Conservation (phyloP, 75 land plant genomes). For the Adiantum capillusveneris region DNA sequence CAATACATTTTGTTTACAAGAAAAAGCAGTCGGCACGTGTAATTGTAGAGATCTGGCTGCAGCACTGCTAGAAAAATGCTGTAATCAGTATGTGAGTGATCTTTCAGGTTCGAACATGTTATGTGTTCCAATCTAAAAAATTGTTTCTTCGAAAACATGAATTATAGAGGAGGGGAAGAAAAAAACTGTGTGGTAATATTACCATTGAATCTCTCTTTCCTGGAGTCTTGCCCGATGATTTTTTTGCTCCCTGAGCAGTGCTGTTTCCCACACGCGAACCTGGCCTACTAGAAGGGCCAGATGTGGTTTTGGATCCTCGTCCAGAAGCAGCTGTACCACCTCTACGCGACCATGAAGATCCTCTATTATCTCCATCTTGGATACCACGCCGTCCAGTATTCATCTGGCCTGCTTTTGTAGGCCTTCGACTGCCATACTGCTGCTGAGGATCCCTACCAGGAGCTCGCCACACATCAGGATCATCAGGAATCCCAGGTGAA, state of each 20-base stretch:
- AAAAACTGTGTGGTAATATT: background rate
- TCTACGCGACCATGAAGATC: conserved; percentile 54
- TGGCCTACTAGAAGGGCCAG: conserved; percentile 17
- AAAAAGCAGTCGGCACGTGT: too few species aligned
- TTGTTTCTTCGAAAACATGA: too few species aligned
- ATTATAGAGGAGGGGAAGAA: too few species aligned
- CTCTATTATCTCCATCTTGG: conserved; percentile 35
- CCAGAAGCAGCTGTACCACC: conserved; percentile 11
- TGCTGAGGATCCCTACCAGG: conserved; percentile 56
- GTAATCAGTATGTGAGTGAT: too few species aligned
- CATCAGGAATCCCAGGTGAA: conserved; percentile 49
- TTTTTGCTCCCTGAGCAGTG: conserved; percentile 38
- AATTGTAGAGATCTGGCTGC: too few species aligned
- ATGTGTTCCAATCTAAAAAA: too few species aligned
- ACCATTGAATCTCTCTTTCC: conserved; percentile 73
- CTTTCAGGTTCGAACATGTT: too few species aligned
- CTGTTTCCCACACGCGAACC: conserved; percentile 48
- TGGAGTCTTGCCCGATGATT: conserved; percentile 31
- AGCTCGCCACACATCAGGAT: conserved; percentile 98
- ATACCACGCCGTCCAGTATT: conserved; percentile 42
- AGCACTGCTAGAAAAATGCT: too few species aligned
- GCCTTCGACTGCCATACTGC: conserved; percentile 61
- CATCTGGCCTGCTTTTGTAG: conserved; percentile 64
- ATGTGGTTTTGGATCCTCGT: conserved; percentile 40
- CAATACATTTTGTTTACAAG: too few species aligned